Base-by-base conservation (phyloP, 129 eudicot species). In the Flaveria bidentis region DNA sequence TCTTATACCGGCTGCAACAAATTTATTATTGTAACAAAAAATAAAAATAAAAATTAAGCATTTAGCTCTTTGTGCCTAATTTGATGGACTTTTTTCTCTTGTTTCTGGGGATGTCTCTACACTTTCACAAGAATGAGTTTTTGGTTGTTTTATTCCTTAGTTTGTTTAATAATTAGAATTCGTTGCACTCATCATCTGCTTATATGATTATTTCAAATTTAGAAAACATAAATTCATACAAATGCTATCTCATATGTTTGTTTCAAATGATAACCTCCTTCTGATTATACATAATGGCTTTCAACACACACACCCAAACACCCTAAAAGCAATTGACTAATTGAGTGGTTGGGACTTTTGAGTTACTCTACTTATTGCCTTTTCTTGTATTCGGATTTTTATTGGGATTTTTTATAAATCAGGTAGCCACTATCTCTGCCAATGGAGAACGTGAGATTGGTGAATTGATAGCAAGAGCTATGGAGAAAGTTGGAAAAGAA, bases 401-500 rank as follows among this genome's bases (percentile, higher is more conserved):
- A 10, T 62, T 17, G 70, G 39, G 17, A 18, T 1, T 44, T 9
- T n/a, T 50, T 75, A 4, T 30, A 28, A 47, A 22, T 64, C 80
- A 91, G 99, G 97, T 94, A 61, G 99, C 89, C 44, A 94, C 97
- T 62, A 91, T 94, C 73, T 94, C 99, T 74, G 99, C 99, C 12
- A 94, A 94, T 71, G 96, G 97, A 65, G 99, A 94, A 67, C 88
- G 83, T 55, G 94, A 91, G 76, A 94, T 94, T 79, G 97, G 99
- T 78, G 96, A 94, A 80, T 72, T 89, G 47, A 83, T 94, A 64
- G 99, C 97, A 18, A 79, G 87, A 53, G 99, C 99, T 46, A 89
- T 94, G 99, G 99, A 89, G 81, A 94, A 91, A 91, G 97, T 94
- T 61, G 99, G 99, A 63, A 94, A 94, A 86, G 92, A 91, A 75